Evolutionary conservation across 352 stramenopile species (phyloP), one percentile per base, ranked within the genome.

Genomic region (Globisporangium recalcitrans): DNA sequence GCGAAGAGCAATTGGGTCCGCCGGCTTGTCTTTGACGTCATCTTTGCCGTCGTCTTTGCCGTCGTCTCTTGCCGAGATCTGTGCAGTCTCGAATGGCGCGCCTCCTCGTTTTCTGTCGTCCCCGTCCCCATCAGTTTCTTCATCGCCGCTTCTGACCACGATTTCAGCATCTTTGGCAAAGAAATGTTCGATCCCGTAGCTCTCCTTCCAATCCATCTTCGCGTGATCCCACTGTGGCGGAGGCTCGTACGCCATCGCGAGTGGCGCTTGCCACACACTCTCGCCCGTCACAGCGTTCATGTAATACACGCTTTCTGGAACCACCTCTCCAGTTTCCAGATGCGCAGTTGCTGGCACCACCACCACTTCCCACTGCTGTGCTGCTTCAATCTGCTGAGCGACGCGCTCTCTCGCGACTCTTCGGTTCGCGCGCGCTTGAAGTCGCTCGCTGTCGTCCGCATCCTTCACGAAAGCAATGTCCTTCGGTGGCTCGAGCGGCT

Each of bases 151-250:
- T 47, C 24, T 2, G 40, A 36, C 22, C 0, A 14, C 7, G 3
- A 19, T 8, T 6, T 24, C 13, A 24, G 26, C 14, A 27, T 55
- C 9, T 32, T 57, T 64, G 0, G 60, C 24, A 24, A 81, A 82
- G 55, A 87, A 87, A 26, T 84, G 61, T 52, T 84, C 73, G 5
- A 90, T 60, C 9, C 66, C 38, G 46, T 81, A 80, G 53, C 60
- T 74, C 1, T 72, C 62, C 38, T 81, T 78, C 81, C 81, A 90
- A 66, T 85, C 79, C 75, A 82, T 85, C 10, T 66, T 78, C 2
- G 9, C 31, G 16, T 60, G 53, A 53, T 91, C 69, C 83, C 83
- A 93, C 7, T 81, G 70, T 0, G 38, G 21, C 11, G 83, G 83
- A 10, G 78, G 66, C 63, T 91, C 73, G 51, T 82, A 93, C 21